Percentiles rank a stretch among this genome's conserved stretches.
Evolutionary conservation across 257 asterid genomes (phyloP).

Genomic region (Echites panduratus): DNA sequence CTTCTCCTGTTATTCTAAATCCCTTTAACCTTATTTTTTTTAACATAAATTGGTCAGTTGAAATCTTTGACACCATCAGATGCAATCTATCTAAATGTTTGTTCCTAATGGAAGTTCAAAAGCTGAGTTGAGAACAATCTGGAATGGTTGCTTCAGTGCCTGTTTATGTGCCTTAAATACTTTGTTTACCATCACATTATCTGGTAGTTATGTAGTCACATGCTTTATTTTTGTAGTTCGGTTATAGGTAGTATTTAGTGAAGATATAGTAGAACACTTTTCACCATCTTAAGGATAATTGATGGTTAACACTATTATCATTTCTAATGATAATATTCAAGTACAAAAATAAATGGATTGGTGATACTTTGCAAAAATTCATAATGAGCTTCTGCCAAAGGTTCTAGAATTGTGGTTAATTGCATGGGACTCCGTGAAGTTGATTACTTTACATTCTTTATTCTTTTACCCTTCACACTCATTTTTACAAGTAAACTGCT

Average conservation of each 20-base stretch:
- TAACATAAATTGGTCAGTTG: not conserved
- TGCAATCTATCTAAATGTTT: not conserved
- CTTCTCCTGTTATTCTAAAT: not conserved
- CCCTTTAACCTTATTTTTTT: not conserved
- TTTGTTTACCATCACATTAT: not conserved
- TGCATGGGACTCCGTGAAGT: not conserved
- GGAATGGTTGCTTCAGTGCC: not conserved
- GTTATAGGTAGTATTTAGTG: too few species aligned
- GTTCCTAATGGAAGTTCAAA: not conserved
- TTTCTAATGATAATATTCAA: not conserved
- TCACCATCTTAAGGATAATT: too few species aligned
- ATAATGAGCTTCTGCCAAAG: not conserved
- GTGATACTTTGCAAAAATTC: slow-evolving; percentile 2
- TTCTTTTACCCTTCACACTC: not conserved
- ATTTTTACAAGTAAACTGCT: not conserved
- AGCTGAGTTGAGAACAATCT: not conserved
- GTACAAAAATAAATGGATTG: not conserved
- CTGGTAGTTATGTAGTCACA: not conserved
- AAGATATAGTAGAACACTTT: not conserved
- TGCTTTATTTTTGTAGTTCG: not conserved
- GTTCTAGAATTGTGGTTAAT: not conserved
- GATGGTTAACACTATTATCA: too few species aligned
- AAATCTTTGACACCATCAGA: not conserved
- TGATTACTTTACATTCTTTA: not conserved
- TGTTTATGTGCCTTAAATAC: not conserved